Conservation (phyloP, 225 moss, liverwort and hornwort species). For the Sphagnum contortum region DNA sequence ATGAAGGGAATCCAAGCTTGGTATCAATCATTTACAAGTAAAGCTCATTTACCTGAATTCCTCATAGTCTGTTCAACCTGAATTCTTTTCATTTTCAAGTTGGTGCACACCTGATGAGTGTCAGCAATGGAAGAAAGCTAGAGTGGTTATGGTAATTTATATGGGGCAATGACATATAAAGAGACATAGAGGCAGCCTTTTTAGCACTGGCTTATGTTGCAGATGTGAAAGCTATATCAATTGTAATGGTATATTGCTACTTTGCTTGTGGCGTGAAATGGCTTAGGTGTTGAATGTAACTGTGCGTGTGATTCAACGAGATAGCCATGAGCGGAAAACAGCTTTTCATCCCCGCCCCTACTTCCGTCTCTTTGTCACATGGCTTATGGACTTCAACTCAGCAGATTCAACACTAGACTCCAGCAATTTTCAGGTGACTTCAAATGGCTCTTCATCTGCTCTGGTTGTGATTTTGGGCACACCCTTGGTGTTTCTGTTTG, state of each 20-base stretch:
- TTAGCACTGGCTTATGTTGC: too few species aligned
- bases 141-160: too few species aligned
- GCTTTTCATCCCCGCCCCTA: constrained; percentile 90
- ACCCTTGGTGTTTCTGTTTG: neutral
- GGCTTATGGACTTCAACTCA: constrained; percentile 94
- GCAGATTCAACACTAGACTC: constrained; percentile 75
- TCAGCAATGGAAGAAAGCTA: too few species aligned
- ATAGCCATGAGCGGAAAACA: constrained; percentile 70
- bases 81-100: too few species aligned
- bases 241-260: too few species aligned
- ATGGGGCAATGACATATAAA: too few species aligned
- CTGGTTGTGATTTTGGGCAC: neutral
- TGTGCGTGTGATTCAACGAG: constrained; percentile 82
- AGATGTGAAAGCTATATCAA: too few species aligned
- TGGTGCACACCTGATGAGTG: too few species aligned
- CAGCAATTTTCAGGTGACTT: constrained; percentile 74
- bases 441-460: neutral
- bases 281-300: constrained; percentile 77
- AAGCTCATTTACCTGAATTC: too few species aligned
- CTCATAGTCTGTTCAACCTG: too few species aligned
- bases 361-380: constrained; percentile 88
- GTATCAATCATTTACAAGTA: neutral
- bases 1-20: neutral
- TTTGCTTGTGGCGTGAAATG: neutral
- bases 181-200: too few species aligned